Evolutionary conservation across 768 basidiomycete species (phyloP).

Genomic region (Leccinellum luteum): DNA sequence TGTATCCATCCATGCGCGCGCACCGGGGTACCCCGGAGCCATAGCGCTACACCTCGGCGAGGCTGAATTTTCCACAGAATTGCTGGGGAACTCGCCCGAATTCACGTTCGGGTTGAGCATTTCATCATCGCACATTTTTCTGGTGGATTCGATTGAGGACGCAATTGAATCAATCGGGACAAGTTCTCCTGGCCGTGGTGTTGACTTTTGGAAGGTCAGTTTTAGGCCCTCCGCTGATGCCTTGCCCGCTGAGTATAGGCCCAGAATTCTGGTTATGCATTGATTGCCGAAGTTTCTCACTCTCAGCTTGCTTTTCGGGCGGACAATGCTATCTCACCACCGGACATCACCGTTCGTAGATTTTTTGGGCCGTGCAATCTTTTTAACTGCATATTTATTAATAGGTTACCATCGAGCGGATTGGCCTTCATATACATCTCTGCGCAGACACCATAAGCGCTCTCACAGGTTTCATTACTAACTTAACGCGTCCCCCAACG

Average conservation of each 20-base stretch:
- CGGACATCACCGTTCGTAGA: slow-evolving; percentile 39
- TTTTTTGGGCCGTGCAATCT: neutral
- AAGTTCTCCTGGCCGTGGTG: slow-evolving; percentile 32
- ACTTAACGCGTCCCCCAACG: slow-evolving; percentile 46
- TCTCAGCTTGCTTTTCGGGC: slow-evolving; percentile 43
- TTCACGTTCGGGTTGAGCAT: slow-evolving; percentile 49
- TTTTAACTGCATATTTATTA: neutral
- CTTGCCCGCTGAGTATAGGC: slow-evolving; percentile 1
- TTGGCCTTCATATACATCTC: slow-evolving; percentile 58
- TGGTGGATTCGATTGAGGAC: slow-evolving; percentile 52
- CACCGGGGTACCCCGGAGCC: slow-evolving; percentile 60
- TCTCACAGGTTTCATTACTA: slow-evolving; percentile 52
- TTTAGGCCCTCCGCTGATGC: neutral
- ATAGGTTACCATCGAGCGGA: slow-evolving; percentile 56
- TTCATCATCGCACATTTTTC: slow-evolving; percentile 48
- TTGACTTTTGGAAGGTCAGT: slow-evolving; percentile 67
- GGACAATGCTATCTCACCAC: slow-evolving; percentile 26
- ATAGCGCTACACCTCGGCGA: slow-evolving; percentile 66
- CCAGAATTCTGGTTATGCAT: slow-evolving; percentile 66
- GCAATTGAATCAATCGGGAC: slow-evolving; percentile 18
- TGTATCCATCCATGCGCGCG: slow-evolving; percentile 59
- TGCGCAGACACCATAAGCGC: slow-evolving; percentile 76
- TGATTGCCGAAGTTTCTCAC: slow-evolving; percentile 57
- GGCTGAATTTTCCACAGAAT: slow-evolving; percentile 65
- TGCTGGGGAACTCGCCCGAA: slow-evolving; percentile 65